Base-by-base conservation (phyloP, 2,329 filamentous ascomycete species). In the Calonectria naviculata region DNA sequence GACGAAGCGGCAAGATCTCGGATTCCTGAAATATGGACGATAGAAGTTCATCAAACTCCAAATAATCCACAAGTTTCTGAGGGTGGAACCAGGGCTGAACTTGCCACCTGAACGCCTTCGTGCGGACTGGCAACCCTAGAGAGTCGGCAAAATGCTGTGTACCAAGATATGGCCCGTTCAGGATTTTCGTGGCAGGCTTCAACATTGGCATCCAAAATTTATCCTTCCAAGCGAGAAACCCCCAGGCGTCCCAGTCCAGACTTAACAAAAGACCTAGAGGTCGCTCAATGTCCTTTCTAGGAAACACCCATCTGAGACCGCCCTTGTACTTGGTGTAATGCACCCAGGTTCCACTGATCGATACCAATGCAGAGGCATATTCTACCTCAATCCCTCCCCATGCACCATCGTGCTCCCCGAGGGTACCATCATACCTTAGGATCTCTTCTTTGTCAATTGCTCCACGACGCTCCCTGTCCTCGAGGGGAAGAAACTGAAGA, bases 171-270 rank as follows among this genome's bases (percentile, higher is more conserved):
- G 31, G 41, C 19, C 60, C 19, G 5, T 58, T 19, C n/a, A 71
- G 41, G 1, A 71, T 67, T 15, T 2, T 24, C 1, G 36, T 64
- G 10, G 68, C 54, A 6, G 49, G 41, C 26, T 46, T 42, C 34
- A 71, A 31, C 19, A 71, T 49, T 4, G 64, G 58, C 2, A 46
- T 19, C 68, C 68, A 71, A 60, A 71, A 58, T 29, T 21, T 49
- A 3, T 71, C 64, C n/a, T 64, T 67, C 56, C 38, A 49, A 3
- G 54, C 29, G 1, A 71, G 58, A 36, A 67, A 67, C 1, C 68
- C 68, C 68, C 68, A 71, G 13, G 52, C 42, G 34, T 71, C 64
- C 64, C 64, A 71, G 12, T 71, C 64, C 19, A 67, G 31, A 5
- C 58, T 44, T 3, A 71, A 36, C 4, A 67, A 8, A 24, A 63